phyloP scores from a whole-genome alignment of 2,329 filamentous ascomycete species.

The Thermoascus crustaceus region DNA sequence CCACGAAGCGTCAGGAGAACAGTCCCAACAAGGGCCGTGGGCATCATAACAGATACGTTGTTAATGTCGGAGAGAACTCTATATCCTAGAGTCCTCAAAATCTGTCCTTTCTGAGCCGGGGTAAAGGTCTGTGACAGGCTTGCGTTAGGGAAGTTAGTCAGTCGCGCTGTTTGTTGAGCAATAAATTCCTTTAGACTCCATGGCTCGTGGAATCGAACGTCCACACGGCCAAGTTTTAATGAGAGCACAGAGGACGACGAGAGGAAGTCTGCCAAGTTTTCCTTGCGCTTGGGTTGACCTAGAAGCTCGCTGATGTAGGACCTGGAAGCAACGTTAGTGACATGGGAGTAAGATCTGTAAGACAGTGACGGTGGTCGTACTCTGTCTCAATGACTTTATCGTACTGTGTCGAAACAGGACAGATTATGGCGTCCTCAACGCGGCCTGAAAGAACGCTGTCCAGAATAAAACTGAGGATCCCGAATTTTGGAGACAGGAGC shows the following conservation, averaged over 20 bases:
- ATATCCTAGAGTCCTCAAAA: constrained; percentile 83
- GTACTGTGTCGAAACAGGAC: constrained; percentile 94
- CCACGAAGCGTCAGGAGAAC: constrained; percentile 85
- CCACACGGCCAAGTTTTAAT: constrained; percentile 79
- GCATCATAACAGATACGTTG: constrained; percentile 93
- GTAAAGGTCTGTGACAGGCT: constrained; percentile 33
- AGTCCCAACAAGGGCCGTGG: constrained; percentile 89
- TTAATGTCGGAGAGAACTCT: constrained; percentile 92
- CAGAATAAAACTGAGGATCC: constrained; percentile 83
- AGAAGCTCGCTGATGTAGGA: constrained; percentile 92
- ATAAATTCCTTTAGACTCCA: constrained; percentile 86
- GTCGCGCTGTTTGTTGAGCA: constrained; percentile 59
- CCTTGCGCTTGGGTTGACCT: constrained; percentile 89
- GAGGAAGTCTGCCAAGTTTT: constrained; percentile 86
- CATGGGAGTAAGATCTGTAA: background rate
- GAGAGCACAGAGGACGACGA: constrained; percentile 81
- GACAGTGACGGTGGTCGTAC: constrained; percentile 19
- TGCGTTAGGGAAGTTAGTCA: constrained; percentile 37
- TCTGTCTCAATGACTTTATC: constrained; percentile 99
- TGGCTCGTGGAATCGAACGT: constrained; percentile 91
- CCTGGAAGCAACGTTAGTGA: constrained; percentile 23
- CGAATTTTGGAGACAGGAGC: constrained; percentile 87
- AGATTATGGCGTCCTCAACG: constrained; percentile 85
- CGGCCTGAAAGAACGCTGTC: constrained; percentile 83
- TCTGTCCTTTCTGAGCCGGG: constrained; percentile 54